Percentiles rank a stretch among this genome's conserved stretches.
Evolutionary conservation across 345 rosid genomes (phyloP).

Genomic region (Ceriops zippeliana): DNA sequence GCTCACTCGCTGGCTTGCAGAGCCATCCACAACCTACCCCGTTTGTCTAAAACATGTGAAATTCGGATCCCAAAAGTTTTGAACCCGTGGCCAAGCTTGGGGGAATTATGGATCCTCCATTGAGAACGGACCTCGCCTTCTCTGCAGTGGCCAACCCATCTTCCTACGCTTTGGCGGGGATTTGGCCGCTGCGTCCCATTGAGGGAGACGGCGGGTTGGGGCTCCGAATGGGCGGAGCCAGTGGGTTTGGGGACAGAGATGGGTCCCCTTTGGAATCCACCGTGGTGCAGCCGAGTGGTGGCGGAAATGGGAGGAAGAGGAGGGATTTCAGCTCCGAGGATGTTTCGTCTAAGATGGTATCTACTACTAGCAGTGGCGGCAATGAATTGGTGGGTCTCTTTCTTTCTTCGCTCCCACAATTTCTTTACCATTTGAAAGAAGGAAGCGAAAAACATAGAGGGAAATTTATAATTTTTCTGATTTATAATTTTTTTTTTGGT

Average conservation of each 20-base stretch:
- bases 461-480: neutral
- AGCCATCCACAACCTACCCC: no score
- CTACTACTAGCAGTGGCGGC: slow-evolving; percentile 64
- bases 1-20: no score
- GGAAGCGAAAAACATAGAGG: neutral
- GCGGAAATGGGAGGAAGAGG: slow-evolving; percentile 58
- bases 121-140: slow-evolving; percentile 69
- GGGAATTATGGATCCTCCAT: slow-evolving; percentile 70
- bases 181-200: slow-evolving; percentile 23
- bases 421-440: neutral
- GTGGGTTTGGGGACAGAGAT: slow-evolving; percentile 33
- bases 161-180: slow-evolving; percentile 37
- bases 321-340: slow-evolving; percentile 69
- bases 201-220: slow-evolving; percentile 39
- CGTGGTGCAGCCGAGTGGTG: slow-evolving; percentile 68
- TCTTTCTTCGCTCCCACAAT: neutral
- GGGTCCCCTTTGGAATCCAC: slow-evolving; percentile 73
- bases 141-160: slow-evolving; percentile 76
- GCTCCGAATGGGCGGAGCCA: slow-evolving; percentile 34
- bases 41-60: no score
- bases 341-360: slow-evolving; percentile 66
- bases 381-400: slow-evolving; percentile 59
- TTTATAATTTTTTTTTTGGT: neutral
- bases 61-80: no score
- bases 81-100: no score